Percentiles rank a stretch among this genome's conserved stretches.
phyloP scores from a whole-genome alignment of 2,329 filamentous ascomycete genomes.

The Alternaria brassicae region DNA sequence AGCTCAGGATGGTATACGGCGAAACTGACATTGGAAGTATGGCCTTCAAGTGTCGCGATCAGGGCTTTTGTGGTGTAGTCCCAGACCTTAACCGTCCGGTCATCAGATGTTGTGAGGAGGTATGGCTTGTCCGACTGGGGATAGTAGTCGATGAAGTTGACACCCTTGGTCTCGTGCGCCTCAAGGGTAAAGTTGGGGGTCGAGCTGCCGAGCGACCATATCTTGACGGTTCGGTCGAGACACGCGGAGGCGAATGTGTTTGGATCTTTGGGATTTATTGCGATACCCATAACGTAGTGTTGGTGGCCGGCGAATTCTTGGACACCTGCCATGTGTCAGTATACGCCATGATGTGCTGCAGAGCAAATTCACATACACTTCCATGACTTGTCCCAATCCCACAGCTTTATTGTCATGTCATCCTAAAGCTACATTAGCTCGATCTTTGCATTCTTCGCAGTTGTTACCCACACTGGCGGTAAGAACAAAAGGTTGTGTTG shows the following conservation, averaged over 20 bases:
- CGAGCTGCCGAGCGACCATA: conserved; percentile 94
- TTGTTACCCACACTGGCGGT: conserved; percentile 71
- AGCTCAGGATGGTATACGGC: conserved; percentile 97
- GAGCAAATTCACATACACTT: conserved; percentile 66
- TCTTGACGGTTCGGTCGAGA: conserved; percentile 95
- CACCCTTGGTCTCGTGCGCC: conserved; percentile 95
- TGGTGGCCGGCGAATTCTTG: conserved; percentile 96
- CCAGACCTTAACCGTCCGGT: conserved; percentile 97
- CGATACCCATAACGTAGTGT: conserved; percentile 95
- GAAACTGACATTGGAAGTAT: conserved; percentile 97
- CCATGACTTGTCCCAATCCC: conserved; percentile 99
- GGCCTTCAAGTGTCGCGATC: conserved; percentile 94
- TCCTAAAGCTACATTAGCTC: conserved; percentile 39
- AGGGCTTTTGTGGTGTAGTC: conserved; percentile 98
- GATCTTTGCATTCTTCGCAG: not conserved
- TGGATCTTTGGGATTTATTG: conserved; percentile 86
- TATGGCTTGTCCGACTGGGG: conserved; percentile 77
- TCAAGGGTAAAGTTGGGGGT: conserved; percentile 96
- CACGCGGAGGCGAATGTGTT: conserved; percentile 94
- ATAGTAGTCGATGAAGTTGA: conserved; percentile 95
- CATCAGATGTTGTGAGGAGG: conserved; percentile 94
- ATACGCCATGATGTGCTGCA: not conserved
- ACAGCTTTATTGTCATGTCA: conserved; percentile 77
- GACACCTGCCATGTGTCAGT: conserved; percentile 58
- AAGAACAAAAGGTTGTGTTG: conserved; percentile 91